Evolutionary conservation across 495 filamentous ascomycete genomes (phyloP).

Genomic region (Stereocaulon alpinum): DNA sequence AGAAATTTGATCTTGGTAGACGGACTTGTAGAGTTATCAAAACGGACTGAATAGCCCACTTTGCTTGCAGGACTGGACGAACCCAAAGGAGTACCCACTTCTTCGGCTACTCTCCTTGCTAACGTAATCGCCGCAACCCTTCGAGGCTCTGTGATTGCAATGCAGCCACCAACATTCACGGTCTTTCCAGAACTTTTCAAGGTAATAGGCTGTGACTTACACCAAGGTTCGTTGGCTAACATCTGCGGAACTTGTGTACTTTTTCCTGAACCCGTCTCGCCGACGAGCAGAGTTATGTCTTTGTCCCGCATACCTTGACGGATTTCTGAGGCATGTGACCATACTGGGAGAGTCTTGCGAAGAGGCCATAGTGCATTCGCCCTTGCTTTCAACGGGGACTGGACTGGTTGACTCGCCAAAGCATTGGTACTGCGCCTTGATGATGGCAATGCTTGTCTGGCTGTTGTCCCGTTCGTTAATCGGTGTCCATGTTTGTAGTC

Average conservation of each 20-base stretch:
- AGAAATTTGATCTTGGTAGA: conserved; percentile 79
- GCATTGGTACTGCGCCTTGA: neutral
- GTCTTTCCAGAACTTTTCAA: conserved; percentile 36
- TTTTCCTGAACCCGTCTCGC: conserved; percentile 95
- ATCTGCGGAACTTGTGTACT: conserved; percentile 95
- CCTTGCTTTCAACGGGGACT: conserved; percentile 30
- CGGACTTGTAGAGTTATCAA: conserved; percentile 72
- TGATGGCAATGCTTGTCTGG: neutral
- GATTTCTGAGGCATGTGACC: conserved; percentile 60
- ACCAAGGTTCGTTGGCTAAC: conserved; percentile 70
- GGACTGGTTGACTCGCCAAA: neutral
- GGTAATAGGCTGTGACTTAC: conserved; percentile 44
- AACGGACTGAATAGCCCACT: conserved; percentile 91
- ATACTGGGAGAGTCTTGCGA: conserved; percentile 69
- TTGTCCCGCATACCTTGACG: conserved; percentile 51
- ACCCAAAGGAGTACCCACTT: conserved; percentile 76
- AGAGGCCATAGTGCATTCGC: conserved; percentile 40
- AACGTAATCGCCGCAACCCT: conserved; percentile 92
- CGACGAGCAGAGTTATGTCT: conserved; percentile 75
- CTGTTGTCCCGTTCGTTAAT: neutral
- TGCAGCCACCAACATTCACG: conserved; percentile 66
- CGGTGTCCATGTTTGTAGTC: neutral
- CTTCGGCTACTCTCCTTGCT: conserved; percentile 76
- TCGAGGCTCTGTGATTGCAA: conserved; percentile 90
- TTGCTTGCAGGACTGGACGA: conserved; percentile 52